A percentile compares a stretch with the other conserved stretches of the same genome.
Conservation (phyloP, 441 rosid species). For the Aleurites moluccanus region DNA sequence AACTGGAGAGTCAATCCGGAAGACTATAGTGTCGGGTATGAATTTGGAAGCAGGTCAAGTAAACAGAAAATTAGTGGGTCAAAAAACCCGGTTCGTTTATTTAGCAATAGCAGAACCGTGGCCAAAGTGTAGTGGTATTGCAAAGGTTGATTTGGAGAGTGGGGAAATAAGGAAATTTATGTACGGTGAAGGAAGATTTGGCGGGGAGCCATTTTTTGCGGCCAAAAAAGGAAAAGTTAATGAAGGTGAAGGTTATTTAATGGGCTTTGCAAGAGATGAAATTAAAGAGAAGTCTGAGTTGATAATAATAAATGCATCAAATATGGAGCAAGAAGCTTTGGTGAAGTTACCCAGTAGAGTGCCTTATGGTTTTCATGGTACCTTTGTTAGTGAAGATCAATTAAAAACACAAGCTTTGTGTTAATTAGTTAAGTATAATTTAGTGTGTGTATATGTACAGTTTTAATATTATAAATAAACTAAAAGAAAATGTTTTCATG, state of each 20-base stretch:
- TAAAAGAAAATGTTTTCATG: too few relatives aligned
- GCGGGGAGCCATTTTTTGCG: conserved; percentile 65
- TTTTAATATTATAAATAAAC: too few relatives aligned
- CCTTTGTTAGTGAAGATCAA: conserved; percentile 49
- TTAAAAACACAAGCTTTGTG: conserved; percentile 32
- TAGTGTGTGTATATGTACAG: too few relatives aligned
- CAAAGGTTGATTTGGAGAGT: conserved; percentile 51
- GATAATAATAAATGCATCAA: conserved; percentile 44
- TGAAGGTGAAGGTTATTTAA: conserved; percentile 48
- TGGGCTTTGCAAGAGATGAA: conserved; percentile 68
- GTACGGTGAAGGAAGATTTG: conserved; percentile 51
- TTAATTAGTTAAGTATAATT: background rate
- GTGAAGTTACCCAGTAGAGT: conserved; percentile 58
- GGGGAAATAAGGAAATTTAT: conserved; percentile 35
- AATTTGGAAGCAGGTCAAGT: conserved; percentile 71
- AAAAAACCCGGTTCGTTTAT: conserved; percentile 50
- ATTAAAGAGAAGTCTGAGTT: conserved; percentile 48
- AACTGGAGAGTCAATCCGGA: conserved; percentile 41
- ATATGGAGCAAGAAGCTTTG: conserved; percentile 50
- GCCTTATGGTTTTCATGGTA: conserved; percentile 80
- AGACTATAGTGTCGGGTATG: conserved; percentile 38
- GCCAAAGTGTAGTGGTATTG: conserved; percentile 69
- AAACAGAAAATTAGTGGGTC: conserved; percentile 41
- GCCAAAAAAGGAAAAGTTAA: conserved; percentile 14
- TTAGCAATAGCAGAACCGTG: conserved; percentile 74